A percentile compares a stretch with the other conserved stretches of the same genome.
Evolutionary conservation across 108 stramenopile genomes (phyloP).

Genomic region (Parietichytrium sp.): DNA sequence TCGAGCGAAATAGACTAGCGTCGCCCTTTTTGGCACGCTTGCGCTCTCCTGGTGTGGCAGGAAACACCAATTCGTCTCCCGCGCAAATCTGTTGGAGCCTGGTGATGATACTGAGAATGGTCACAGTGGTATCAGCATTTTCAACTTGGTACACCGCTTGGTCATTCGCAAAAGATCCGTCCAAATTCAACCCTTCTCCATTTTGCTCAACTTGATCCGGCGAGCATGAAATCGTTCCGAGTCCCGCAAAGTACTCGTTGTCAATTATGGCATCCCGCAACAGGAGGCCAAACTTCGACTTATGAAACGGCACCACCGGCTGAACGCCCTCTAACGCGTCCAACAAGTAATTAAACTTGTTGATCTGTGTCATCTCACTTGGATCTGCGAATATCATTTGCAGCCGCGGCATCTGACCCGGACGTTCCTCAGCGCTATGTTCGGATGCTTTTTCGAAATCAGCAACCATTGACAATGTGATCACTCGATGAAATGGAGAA

Average conservation of each 20-base stretch:
- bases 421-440: background rate
- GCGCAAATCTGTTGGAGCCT: conserved; percentile 6
- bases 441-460: background rate
- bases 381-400: background rate
- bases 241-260: background rate
- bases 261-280: background rate
- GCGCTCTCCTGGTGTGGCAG: too few relatives aligned
- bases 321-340: background rate
- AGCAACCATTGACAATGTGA: background rate
- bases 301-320: conserved; percentile 3
- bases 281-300: background rate
- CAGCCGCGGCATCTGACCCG: background rate
- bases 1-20: too few relatives aligned
- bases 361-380: background rate
- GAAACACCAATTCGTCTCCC: too few relatives aligned
- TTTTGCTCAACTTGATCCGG: background rate
- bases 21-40: too few relatives aligned
- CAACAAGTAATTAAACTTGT: background rate
- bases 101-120: background rate
- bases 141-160: too few relatives aligned
- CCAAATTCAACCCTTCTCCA: too few relatives aligned
- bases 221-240: background rate
- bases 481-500: background rate
- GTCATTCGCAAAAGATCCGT: too few relatives aligned
- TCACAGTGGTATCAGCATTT: background rate